phyloP scores from a whole-genome alignment of 495 filamentous ascomycete species.

The Parathielavia hyrcaniae region DNA sequence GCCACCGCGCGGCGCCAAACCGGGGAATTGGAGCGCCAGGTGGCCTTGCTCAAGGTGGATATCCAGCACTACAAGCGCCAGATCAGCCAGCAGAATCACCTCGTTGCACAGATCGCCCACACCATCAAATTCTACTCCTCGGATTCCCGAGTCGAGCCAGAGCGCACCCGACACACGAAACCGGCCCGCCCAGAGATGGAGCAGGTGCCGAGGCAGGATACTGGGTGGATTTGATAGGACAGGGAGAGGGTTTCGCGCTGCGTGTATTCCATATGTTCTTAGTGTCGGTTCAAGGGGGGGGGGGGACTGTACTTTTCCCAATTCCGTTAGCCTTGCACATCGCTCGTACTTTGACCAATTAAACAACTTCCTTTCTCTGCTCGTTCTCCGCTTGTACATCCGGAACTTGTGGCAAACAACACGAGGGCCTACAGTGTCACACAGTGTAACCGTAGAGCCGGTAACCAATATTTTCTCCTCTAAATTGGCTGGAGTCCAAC shows the following conservation, averaged over 20 bases:
- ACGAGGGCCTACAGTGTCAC: too few species aligned
- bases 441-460: too few species aligned
- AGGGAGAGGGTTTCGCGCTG: neutral
- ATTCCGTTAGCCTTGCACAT: neutral
- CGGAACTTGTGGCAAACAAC: too few species aligned
- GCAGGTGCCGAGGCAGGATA: slow-evolving; percentile 5
- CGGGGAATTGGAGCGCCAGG: slow-evolving; percentile 2
- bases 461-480: too few species aligned
- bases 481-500: too few species aligned
- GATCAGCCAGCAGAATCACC: slow-evolving; percentile 4
- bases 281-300: neutral
- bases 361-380: neutral
- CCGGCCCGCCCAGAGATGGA: neutral
- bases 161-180: neutral
- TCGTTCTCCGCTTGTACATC: too few species aligned
- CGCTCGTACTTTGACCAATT: neutral
- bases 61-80: slow-evolving; percentile 7
- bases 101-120: slow-evolving; percentile 2
- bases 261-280: neutral
- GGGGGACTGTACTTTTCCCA: neutral
- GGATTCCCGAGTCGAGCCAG: slow-evolving; percentile 2
- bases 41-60: slow-evolving; percentile 1
- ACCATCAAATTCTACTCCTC: neutral
- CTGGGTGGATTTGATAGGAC: neutral
- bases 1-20: neutral